These are phyloP conservation scores for Sarcodon aspratus DNA, from an alignment of 768 basidiomycete species.

Conservation along the genomic window DNA sequence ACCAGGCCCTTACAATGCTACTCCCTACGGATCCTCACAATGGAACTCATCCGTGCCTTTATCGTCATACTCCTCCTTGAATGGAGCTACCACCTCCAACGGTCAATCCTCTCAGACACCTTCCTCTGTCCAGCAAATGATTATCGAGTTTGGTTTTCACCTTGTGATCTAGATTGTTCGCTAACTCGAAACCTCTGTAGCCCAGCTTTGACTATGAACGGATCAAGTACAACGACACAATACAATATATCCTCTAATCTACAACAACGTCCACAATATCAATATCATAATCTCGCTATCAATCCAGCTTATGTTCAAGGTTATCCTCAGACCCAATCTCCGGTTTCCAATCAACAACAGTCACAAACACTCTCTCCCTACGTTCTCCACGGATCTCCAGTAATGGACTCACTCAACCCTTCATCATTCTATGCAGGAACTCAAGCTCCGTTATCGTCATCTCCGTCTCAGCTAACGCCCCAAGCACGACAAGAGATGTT, in stretches of 20 bases:
- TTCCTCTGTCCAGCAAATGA: constrained; percentile 26
- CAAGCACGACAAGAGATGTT: constrained; percentile 49
- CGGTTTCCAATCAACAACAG: constrained; percentile 19
- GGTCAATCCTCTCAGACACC: constrained; percentile 21
- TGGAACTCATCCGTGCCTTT: constrained; percentile 46
- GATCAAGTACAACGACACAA: constrained; percentile 26
- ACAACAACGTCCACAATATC: constrained; percentile 23
- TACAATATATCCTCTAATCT: constrained; percentile 24
- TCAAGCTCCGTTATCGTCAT: constrained; percentile 20
- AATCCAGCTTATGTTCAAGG: constrained; percentile 20
- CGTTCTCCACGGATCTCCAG: constrained; percentile 48
- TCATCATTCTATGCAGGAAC: constrained; percentile 28
- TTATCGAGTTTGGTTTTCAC: constrained; percentile 50
- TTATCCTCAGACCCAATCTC: constrained; percentile 18
- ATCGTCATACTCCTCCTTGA: constrained; percentile 67
- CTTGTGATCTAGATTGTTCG: background rate
- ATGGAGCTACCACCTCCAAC: constrained; percentile 54
- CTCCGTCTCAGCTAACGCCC: constrained; percentile 23
- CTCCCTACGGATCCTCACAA: constrained; percentile 35
- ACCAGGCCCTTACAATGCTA: constrained; percentile 36
- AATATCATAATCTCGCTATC: constrained; percentile 30
- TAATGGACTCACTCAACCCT: constrained; percentile 15
- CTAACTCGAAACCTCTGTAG: constrained; percentile 20
- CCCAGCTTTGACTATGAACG: constrained; percentile 49
- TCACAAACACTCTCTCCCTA: constrained; percentile 65